Base-by-base conservation (phyloP, 768 basidiomycete genomes). In the Grammothele lineata region DNA sequence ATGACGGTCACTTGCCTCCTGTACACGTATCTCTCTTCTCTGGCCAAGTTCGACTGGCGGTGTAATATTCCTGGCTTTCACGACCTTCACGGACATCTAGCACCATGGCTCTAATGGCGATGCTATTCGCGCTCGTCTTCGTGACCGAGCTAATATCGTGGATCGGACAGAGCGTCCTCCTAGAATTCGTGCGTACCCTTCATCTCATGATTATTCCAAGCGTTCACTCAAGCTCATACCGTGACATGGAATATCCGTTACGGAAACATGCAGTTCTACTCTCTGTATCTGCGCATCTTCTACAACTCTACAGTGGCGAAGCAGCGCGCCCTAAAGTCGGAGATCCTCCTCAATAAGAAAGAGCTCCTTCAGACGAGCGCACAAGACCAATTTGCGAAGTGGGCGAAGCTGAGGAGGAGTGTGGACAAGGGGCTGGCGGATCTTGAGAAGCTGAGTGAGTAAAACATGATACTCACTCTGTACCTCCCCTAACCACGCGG, bases 321-420 rank as follows among this genome's bases (percentile, higher is more conserved):
- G 49, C 89, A 94, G 60, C 73, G 76, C 19, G 66, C 73, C 50
- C 81, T 97, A 56, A 92, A 95, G 67, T 69, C 77, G 7, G 84
- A 93, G 45, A 79, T 97, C 24, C 73, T 97, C 36, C 64, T 69
- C 23, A 85, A 81, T 30, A 94, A 94, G 68, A 75, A 86, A 21
- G 92, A 97, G 62, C 80, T 98, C 3, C 65, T 86, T 53, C 82
- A 83, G 62, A 98, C 93, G 26, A 92, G 89, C 58, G 88, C 92
- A 15, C 96, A 98, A 63, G 94, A 97, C 61, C 90, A 98, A 61
- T 99, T 99, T 63, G 91, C 93, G 17, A 97, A 92, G 69, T 98
- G 96, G 95, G 95, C 95, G 38, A 93, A 92, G 70, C 69, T 98
- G 61, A 71, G 88, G 57, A 70, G 96, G 55, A 90, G 78, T 56